These are phyloP conservation scores for Penicillium goetzii DNA, from an alignment of 495 filamentous ascomycete species.

Conservation along the genomic window DNA sequence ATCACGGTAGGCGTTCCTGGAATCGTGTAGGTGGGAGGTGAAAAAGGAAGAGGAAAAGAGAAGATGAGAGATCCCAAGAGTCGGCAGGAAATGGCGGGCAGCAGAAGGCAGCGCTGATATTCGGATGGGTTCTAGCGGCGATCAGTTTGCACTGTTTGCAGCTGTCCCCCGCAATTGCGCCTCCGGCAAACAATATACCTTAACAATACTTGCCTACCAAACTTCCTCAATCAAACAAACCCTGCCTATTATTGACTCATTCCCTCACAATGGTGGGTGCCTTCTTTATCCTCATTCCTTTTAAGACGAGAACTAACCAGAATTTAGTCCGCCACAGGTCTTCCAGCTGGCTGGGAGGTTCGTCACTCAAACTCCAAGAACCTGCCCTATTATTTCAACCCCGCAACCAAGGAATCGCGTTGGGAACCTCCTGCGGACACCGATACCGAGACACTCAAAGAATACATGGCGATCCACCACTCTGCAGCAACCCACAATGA, in stretches of 20 bases:
- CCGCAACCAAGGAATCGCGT: constrained; percentile 75
- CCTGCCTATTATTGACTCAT: not conserved
- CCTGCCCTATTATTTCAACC: constrained; percentile 97
- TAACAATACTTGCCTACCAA: not conserved
- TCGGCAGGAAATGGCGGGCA: not conserved
- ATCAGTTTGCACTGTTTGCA: constrained; percentile 28
- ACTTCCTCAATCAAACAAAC: constrained; percentile 4
- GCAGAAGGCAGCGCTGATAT: constrained; percentile 9
- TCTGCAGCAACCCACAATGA: constrained; percentile 56
- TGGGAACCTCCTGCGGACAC: constrained; percentile 92
- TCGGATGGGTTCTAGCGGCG: constrained; percentile 12
- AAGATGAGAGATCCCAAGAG: not conserved
- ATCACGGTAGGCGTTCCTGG: not conserved
- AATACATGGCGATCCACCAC: constrained; percentile 88
- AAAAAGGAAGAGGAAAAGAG: not conserved
- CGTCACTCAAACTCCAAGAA: constrained; percentile 96
- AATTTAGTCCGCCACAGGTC: constrained; percentile 68
- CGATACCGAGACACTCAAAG: constrained; percentile 86
- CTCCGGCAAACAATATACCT: not conserved
- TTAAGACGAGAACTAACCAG: not conserved
- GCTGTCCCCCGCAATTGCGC: constrained; percentile 30
- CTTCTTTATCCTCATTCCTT: not conserved
- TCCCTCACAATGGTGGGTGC: constrained; percentile 18
- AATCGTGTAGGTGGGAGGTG: not conserved
- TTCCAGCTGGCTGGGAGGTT: constrained; percentile 89